Evolutionary conservation across 139 green algal genomes (phyloP).

Genomic region (Closterium sp.): DNA sequence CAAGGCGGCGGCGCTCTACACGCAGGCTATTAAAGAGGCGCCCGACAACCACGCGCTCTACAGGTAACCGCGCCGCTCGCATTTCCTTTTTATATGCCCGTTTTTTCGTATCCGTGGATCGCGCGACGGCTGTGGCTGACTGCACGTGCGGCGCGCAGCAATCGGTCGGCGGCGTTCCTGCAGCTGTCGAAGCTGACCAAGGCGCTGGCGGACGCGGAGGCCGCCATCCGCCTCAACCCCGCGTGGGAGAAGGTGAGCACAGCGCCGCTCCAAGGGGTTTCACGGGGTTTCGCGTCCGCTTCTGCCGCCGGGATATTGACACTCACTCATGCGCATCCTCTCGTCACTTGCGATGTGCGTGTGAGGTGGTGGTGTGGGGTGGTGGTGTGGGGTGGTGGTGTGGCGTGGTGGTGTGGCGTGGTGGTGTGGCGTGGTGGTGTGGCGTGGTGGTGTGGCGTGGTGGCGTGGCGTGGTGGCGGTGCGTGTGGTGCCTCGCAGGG

Average conservation of each 20-base stretch:
- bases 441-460: too few species aligned
- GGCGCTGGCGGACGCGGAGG: conserved; percentile 78
- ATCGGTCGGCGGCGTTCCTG: conserved; percentile 80
- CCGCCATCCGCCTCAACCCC: conserved; percentile 71
- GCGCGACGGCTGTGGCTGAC: too few species aligned
- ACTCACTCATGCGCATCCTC: not conserved
- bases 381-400: not conserved
- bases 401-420: too few species aligned
- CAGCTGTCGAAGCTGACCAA: conserved; percentile 88
- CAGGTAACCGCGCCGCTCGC: conserved; percentile 37
- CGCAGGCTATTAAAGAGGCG: conserved; percentile 80
- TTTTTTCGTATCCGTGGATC: too few species aligned
- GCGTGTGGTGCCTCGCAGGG: conserved; percentile 4
- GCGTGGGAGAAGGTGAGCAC: conserved; percentile 80
- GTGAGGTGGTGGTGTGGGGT: not conserved
- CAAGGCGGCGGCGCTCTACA: conserved; percentile 84
- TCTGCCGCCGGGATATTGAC: not conserved
- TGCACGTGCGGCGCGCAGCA: conserved; percentile 63
- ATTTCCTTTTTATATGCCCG: conserved; percentile 32
- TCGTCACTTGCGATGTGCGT: not conserved
- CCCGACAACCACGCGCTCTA: conserved; percentile 63
- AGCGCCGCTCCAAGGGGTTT: not conserved
- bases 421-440: too few species aligned
- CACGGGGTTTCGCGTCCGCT: not conserved
- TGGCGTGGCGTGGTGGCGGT: too few species aligned